phyloP scores from a whole-genome alignment of 345 rosid species.

The Sisymbrium irio region DNA sequence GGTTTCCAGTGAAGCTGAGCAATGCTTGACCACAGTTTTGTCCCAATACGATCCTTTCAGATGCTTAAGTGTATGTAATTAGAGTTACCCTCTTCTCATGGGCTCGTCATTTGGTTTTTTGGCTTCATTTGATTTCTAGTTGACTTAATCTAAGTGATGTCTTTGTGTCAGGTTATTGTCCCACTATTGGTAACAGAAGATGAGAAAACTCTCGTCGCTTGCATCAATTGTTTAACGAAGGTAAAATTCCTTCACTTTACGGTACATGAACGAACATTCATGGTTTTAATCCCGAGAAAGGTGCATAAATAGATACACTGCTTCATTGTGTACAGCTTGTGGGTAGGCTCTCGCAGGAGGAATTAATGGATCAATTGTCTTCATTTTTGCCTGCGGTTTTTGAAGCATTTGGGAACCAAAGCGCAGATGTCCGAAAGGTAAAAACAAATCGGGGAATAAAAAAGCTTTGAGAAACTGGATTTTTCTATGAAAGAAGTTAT shows the following conservation, averaged over 20 bases:
- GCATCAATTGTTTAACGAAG: conserved; percentile 95
- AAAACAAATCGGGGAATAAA: background rate
- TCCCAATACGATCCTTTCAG: conserved; percentile 92
- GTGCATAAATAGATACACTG: background rate
- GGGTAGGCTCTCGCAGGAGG: conserved; percentile 90
- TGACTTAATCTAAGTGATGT: conserved; percentile 4
- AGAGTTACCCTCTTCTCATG: conserved; percentile 11
- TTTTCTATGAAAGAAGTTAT: background rate
- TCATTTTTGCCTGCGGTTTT: conserved; percentile 92
- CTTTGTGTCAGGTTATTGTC: conserved; percentile 63
- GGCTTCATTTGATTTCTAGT: background rate
- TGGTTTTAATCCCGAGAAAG: background rate
- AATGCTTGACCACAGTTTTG: conserved; percentile 70
- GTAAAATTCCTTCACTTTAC: conserved; percentile 32
- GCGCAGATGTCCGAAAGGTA: conserved; percentile 99
- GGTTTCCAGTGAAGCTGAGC: conserved; percentile 93
- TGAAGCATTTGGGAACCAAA: conserved; percentile 96
- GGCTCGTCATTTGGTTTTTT: background rate
- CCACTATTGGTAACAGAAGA: conserved; percentile 91
- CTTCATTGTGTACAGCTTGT: conserved; percentile 63
- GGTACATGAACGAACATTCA: too few relatives aligned
- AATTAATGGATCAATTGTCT: conserved; percentile 70
- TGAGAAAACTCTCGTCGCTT: conserved; percentile 86
- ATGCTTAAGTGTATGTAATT: conserved; percentile 79
- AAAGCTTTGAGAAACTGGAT: background rate